phyloP scores from a whole-genome alignment of 208 protist genomes.

The Jaenimonas drosophilae region DNA sequence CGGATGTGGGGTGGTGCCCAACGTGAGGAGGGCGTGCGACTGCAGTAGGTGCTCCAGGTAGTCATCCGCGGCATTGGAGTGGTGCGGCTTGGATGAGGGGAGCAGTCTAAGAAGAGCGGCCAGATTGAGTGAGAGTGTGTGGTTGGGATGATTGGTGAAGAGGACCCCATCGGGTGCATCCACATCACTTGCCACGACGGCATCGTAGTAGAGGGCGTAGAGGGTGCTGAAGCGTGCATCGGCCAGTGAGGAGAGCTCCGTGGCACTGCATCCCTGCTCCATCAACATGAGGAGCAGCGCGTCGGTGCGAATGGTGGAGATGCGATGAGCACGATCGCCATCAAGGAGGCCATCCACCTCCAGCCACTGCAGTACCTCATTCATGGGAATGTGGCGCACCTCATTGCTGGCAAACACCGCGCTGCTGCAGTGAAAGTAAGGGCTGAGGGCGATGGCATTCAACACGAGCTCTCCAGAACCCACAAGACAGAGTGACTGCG shows the following conservation, averaged over 20 bases:
- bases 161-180: not conserved
- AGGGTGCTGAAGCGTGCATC: constrained; percentile 24
- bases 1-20: constrained; percentile 18
- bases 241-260: constrained; percentile 29
- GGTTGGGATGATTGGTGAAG: not conserved
- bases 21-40: constrained; percentile 41
- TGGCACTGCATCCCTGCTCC: constrained; percentile 32
- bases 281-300: constrained; percentile 64
- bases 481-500: constrained; percentile 61
- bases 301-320: constrained; percentile 58
- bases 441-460: constrained; percentile 57
- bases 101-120: not conserved
- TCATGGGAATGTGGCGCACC: constrained; percentile 36
- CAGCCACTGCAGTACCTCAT: constrained; percentile 62
- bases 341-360: constrained; percentile 30
- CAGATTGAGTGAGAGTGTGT: not conserved
- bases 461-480: constrained; percentile 57
- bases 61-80: constrained; percentile 7
- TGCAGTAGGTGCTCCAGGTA: constrained; percentile 55
- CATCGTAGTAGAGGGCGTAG: constrained; percentile 35
- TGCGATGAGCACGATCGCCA: constrained; percentile 22
- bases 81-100: not conserved
- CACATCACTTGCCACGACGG: not conserved
- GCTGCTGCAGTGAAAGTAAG: constrained; percentile 51
- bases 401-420: constrained; percentile 49